Evolutionary conservation across 2,329 filamentous ascomycete species (phyloP).

Genomic region (Colletotrichum lini): DNA sequence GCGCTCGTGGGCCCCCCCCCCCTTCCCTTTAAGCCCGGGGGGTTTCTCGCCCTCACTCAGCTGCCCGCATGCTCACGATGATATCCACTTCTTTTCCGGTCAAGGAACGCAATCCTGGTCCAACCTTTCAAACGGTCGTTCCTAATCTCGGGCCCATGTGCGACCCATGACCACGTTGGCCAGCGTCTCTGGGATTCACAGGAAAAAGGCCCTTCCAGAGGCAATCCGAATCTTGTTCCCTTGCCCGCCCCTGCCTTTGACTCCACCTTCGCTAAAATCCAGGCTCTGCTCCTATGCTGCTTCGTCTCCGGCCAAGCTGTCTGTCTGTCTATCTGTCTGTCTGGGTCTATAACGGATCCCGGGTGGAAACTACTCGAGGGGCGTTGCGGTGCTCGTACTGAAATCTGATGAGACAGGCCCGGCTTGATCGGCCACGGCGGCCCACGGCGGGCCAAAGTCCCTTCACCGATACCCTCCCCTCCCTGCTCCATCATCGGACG

Average conservation of each 20-base stretch:
- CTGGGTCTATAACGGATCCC: not conserved
- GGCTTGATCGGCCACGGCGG: slow-evolving; percentile 30
- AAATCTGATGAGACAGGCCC: slow-evolving; percentile 30
- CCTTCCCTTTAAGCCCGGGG: slow-evolving; percentile 8
- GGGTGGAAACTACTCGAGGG: slow-evolving; percentile 4
- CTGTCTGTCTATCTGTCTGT: not conserved
- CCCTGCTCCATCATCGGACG: slow-evolving; percentile 11
- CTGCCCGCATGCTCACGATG: slow-evolving; percentile 3
- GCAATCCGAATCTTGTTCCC: slow-evolving; percentile 31
- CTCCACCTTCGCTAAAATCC: slow-evolving; percentile 29
- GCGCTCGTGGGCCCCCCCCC: not conserved
- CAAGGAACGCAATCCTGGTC: slow-evolving; percentile 24
- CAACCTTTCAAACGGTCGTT: slow-evolving; percentile 42
- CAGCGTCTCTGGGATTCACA: slow-evolving; percentile 35
- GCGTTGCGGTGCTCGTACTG: slow-evolving; percentile 28
- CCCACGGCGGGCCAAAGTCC: slow-evolving; percentile 15
- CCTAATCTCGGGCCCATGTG: slow-evolving; percentile 41
- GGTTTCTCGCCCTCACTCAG: slow-evolving; percentile 17
- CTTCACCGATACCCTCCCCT: not conserved
- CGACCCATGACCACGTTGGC: slow-evolving; percentile 43
- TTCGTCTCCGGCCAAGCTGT: slow-evolving; percentile 18
- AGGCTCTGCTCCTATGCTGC: slow-evolving; percentile 28
- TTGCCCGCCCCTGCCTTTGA: slow-evolving; percentile 11
- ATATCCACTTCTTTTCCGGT: slow-evolving; percentile 12
- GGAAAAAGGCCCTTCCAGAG: slow-evolving; percentile 19